Evolutionary conservation across 805 yeast genomes (phyloP).

Genomic region (Candida berthetii): DNA sequence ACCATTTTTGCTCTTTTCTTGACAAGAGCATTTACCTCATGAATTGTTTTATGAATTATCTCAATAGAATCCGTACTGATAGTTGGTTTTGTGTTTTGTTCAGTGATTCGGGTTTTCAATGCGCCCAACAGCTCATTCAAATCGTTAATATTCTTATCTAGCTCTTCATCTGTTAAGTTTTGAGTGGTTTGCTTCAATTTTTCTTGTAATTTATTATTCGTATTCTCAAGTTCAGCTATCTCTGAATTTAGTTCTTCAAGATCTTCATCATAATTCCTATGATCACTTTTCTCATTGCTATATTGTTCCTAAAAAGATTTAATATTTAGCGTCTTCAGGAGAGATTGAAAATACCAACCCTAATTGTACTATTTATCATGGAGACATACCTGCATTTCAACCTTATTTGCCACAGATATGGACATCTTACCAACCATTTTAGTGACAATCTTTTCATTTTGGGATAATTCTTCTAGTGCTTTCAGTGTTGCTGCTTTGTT

Average conservation of each 20-base stretch:
- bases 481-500: constrained; percentile 27
- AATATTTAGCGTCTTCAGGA: too few species aligned
- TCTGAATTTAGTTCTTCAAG: background rate
- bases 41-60: constrained; percentile 1
- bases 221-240: background rate
- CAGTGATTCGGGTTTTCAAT: background rate
- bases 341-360: too few species aligned
- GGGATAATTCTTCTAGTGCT: constrained; percentile 29
- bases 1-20: constrained; percentile 12
- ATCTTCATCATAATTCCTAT: background rate
- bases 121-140: constrained; percentile 2
- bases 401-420: constrained; percentile 36
- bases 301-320: background rate
- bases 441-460: constrained; percentile 25
- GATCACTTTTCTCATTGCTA: background rate
- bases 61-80: constrained; percentile 6
- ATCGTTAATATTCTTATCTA: background rate
- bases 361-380: background rate
- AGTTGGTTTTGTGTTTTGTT: constrained; percentile 1
- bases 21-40: constrained; percentile 3
- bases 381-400: constrained; percentile 8
- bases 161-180: constrained; percentile 10
- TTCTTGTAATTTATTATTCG: constrained; percentile 1
- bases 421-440: constrained; percentile 38
- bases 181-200: constrained; percentile 3